Percentiles rank a stretch among this genome's conserved stretches.
Conservation (phyloP, 345 rosid genomes). For the Eucalyptus sp. region DNA sequence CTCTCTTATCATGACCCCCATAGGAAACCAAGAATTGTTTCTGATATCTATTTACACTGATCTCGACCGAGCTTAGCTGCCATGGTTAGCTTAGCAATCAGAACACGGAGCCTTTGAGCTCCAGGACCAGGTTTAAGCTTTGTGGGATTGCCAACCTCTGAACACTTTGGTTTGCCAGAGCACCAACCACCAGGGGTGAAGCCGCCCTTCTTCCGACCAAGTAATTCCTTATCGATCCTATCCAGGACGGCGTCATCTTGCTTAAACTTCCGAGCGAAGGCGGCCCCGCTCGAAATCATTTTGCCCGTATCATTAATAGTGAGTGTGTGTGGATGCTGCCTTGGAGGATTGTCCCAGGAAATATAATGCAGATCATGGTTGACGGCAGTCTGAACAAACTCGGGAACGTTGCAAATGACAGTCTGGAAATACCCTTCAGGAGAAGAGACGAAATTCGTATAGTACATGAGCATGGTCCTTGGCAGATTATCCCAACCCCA, state of each 20-base stretch:
- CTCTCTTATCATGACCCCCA: background rate
- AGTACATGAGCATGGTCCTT: slow-evolving; percentile 84
- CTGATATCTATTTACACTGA: slow-evolving; percentile 63
- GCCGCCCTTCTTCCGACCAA: slow-evolving; percentile 35
- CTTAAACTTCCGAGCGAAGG: slow-evolving; percentile 83
- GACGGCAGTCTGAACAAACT: slow-evolving; percentile 50
- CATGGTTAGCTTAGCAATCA: slow-evolving; percentile 40
- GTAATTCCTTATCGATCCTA: slow-evolving; percentile 60
- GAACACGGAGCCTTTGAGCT: slow-evolving; percentile 50
- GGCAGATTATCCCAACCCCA: slow-evolving; percentile 99
- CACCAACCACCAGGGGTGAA: slow-evolving; percentile 99
- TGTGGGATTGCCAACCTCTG: slow-evolving; percentile 48
- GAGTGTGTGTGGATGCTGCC: slow-evolving; percentile 81
- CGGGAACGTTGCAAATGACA: slow-evolving; percentile 83
- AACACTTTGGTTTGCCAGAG: slow-evolving; percentile 56
- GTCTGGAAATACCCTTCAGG: slow-evolving; percentile 99
- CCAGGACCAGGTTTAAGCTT: slow-evolving; percentile 68
- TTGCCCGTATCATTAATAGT: slow-evolving; percentile 51
- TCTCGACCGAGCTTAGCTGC: slow-evolving; percentile 28
- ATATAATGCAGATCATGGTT: slow-evolving; percentile 95
- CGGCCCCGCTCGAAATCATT: slow-evolving; percentile 74
- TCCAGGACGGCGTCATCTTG: slow-evolving; percentile 48
- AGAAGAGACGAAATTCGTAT: slow-evolving; percentile 90
- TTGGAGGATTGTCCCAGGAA: slow-evolving; percentile 92
- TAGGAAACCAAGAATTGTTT: background rate